A percentile compares a stretch with the other conserved stretches of the same genome.
phyloP scores from a whole-genome alignment of 208 protist genomes.

The Borovskyia barvae region DNA sequence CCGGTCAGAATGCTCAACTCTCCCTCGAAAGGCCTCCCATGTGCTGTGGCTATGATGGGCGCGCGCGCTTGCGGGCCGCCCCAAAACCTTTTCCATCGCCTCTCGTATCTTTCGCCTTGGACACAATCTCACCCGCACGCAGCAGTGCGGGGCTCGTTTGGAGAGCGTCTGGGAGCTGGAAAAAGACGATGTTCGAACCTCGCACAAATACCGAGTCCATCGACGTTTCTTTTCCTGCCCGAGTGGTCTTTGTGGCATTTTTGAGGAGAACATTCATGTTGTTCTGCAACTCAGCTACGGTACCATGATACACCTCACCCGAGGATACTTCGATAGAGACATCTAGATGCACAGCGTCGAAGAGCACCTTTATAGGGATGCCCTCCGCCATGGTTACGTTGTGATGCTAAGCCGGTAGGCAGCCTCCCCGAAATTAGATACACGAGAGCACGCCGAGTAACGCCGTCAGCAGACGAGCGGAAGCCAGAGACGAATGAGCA shows the following conservation, averaged over 20 bases:
- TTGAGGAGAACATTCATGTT: constrained; percentile 92
- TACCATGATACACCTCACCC: constrained; percentile 90
- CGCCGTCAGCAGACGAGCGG: too few relatives aligned
- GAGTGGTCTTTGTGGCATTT: constrained; percentile 71
- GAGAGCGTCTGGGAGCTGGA: constrained; percentile 91
- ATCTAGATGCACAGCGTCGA: constrained; percentile 86
- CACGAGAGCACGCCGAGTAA: too few relatives aligned
- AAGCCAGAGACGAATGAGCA: too few relatives aligned
- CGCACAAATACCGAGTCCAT: constrained; percentile 85
- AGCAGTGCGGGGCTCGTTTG: constrained; percentile 69
- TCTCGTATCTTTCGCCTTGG: constrained; percentile 64
- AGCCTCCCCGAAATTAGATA: too few relatives aligned
- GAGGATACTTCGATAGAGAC: constrained; percentile 91
- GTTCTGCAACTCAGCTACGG: constrained; percentile 82
- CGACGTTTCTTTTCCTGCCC: constrained; percentile 53
- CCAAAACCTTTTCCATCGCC: constrained; percentile 86
- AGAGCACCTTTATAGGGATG: constrained; percentile 93
- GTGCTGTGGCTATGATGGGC: too few relatives aligned
- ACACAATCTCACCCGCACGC: constrained; percentile 48
- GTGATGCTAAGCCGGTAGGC: not conserved
- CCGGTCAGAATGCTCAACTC: too few relatives aligned
- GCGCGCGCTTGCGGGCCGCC: constrained; percentile 32
- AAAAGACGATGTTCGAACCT: constrained; percentile 90
- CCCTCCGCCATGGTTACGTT: constrained; percentile 34
- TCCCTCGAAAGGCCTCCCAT: too few relatives aligned